Evolutionary conservation across 2,329 filamentous ascomycete genomes (phyloP), one percentile per base, ranked within the genome.

Genomic region (Pseudocercospora macadamiae): DNA sequence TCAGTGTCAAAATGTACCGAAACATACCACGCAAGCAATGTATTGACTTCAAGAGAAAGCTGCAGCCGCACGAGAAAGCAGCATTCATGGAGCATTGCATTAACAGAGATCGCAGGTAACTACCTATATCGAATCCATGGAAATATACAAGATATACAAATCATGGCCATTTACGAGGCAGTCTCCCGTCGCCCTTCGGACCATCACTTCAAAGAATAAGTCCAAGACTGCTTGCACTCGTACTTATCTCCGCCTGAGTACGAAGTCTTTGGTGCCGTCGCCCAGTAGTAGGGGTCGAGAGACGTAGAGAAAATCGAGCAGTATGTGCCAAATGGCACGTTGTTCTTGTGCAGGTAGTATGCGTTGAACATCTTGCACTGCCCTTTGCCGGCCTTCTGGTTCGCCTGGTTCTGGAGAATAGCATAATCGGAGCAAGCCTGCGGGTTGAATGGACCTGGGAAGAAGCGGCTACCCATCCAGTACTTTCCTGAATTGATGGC

Each of bases 311-410:
- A 70, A 12, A 70, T 47, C 4, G 59, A 55, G 56, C 68, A 70
- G 54, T 65, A 67, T 7, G 68, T 70, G 12, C 68, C 68, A 25
- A 58, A 63, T 1, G 67, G 57, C 16, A 54, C 47, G n/a, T 59
- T 53, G 52, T 70, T 66, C 63, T 68, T 69, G 57, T 69, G 55
- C 25, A 69, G 48, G 56, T 64, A 66, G 54, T 65, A 65, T 8
- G 68, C 66, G 51, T 70, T 70, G 52, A 70, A 67, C 65, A 68
- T 69, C 28, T 68, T 60, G 55, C 66, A 69, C 16, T 63, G 59
- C 16, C 39, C 57, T 55, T 60, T 65, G 32, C 55, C 51, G 12
- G 23, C 54, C 18, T 52, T 42, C 42, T 53, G 26, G 54, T 63
- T 63, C 19, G 55, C 56, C 21, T 59, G 48, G 48, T 67, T 69